Conservation (phyloP, 306 rosid species). For the Vigna angularis region DNA sequence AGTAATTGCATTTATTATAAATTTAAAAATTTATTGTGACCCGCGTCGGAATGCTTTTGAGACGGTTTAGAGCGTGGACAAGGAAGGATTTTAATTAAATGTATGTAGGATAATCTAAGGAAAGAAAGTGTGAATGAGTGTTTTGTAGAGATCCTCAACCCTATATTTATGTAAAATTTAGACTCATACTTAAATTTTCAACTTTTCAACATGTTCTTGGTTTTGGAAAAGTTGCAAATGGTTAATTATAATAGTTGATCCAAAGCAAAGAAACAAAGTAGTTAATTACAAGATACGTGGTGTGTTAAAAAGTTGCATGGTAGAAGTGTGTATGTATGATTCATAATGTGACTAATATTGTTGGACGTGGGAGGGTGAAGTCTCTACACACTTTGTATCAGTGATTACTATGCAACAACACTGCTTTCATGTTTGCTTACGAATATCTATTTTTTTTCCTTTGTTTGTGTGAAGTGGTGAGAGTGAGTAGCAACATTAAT, state of each 20-base stretch:
- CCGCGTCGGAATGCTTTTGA: fast-evolving
- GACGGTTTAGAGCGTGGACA: too few relatives aligned
- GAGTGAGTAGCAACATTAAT: conserved; percentile 6
- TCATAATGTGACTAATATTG: conserved; percentile 32
- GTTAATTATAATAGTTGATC: neutral
- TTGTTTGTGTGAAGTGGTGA: conserved; percentile 39
- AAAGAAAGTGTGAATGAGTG: too few relatives aligned
- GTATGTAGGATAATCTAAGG: too few relatives aligned
- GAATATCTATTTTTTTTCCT: neutral
- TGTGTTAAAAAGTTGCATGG: conserved; percentile 28
- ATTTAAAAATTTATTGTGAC: too few relatives aligned
- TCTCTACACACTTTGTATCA: conserved; percentile 16
- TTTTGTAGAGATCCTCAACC: too few relatives aligned
- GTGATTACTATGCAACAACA: conserved; percentile 27
- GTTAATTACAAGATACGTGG: neutral
- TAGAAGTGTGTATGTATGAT: conserved; percentile 26
- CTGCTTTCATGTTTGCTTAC: conserved; percentile 22
- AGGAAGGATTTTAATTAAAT: too few relatives aligned
- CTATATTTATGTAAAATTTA: too few relatives aligned
- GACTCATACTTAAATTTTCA: too few relatives aligned
- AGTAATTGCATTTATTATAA: fast-evolving
- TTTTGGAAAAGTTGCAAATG: neutral
- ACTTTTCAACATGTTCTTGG: neutral
- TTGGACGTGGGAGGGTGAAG: neutral
- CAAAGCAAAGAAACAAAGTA: neutral